Conservation (phyloP, 768 basidiomycete genomes). For the Polyporus arcularius region DNA sequence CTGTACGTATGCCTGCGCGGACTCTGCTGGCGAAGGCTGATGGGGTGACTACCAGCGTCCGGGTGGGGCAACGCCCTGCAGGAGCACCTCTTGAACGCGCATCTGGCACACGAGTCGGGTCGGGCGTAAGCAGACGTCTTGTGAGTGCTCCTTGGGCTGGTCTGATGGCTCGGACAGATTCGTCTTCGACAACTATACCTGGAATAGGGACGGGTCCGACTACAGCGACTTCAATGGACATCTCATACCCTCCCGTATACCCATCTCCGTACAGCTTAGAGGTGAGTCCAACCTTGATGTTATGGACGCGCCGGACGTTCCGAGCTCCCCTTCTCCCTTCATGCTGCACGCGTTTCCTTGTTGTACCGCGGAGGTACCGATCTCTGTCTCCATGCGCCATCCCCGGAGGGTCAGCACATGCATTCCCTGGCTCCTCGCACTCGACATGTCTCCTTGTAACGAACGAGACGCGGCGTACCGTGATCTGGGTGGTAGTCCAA, state of each 20-base stretch:
- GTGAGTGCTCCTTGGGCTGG: not conserved
- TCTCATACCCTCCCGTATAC: slow-evolving; percentile 53
- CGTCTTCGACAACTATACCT: slow-evolving; percentile 62
- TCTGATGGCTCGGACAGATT: slow-evolving; percentile 29
- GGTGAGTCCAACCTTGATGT: slow-evolving; percentile 35
- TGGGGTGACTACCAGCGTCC: slow-evolving; percentile 32
- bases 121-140: slow-evolving; percentile 44
- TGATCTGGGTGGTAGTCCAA: too few relatives aligned
- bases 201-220: slow-evolving; percentile 44
- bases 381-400: too few relatives aligned
- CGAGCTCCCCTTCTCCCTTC: too few relatives aligned
- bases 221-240: slow-evolving; percentile 52
- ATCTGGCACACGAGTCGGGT: slow-evolving; percentile 47
- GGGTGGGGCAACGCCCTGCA: slow-evolving; percentile 69
- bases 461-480: too few relatives aligned
- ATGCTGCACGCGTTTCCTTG: too few relatives aligned
- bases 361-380: too few relatives aligned
- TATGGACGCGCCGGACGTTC: not conserved
- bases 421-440: too few relatives aligned
- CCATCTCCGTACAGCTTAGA: slow-evolving; percentile 52
- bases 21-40: too few relatives aligned
- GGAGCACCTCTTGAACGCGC: slow-evolving; percentile 53
- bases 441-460: too few relatives aligned
- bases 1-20: slow-evolving; percentile 4
- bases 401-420: too few relatives aligned